phyloP scores from a whole-genome alignment of 2,329 filamentous ascomycete genomes.

The Diaporthe amygdali region DNA sequence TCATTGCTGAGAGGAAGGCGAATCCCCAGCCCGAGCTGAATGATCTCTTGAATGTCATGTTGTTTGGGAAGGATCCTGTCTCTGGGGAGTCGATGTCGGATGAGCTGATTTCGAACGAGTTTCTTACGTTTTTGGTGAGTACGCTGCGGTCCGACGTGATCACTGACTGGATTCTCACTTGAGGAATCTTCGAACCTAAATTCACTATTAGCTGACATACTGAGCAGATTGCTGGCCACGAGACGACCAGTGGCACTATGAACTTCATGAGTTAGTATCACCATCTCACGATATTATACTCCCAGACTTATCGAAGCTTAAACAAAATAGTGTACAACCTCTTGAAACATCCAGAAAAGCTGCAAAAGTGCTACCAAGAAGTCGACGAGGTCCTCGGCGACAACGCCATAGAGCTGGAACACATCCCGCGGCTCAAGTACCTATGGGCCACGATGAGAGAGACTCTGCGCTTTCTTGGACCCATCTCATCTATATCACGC shows the following conservation, averaged over 20 bases:
- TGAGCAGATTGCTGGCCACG: conserved; percentile 26
- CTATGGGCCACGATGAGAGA: conserved; percentile 27
- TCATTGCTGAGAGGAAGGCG: conserved; percentile 26
- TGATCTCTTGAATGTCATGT: conserved; percentile 28
- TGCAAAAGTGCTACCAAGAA: conserved; percentile 29
- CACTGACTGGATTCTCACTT: too few relatives aligned
- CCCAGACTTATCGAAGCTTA: too few relatives aligned
- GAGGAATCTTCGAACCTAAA: too few relatives aligned
- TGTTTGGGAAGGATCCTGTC: conserved; percentile 27
- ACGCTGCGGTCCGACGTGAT: too few relatives aligned
- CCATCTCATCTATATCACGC: conserved; percentile 23
- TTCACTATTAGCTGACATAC: not conserved
- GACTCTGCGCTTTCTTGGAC: conserved; percentile 25
- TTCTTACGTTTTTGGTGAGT: conserved; percentile 28
- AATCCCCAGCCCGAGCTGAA: conserved; percentile 27
- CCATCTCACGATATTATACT: not conserved
- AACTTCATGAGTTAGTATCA: conserved; percentile 20
- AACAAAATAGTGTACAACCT: conserved; percentile 22
- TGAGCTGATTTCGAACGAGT: conserved; percentile 28
- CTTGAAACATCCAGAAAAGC: conserved; percentile 25
- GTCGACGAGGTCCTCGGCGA: conserved; percentile 28
- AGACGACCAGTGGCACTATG: conserved; percentile 27
- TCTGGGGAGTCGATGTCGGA: conserved; percentile 28
- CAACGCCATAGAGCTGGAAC: conserved; percentile 21
- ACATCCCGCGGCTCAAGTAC: conserved; percentile 26